Base-by-base conservation (phyloP, 108 stramenopile species). In the Stephanodiscus minutulus region DNA sequence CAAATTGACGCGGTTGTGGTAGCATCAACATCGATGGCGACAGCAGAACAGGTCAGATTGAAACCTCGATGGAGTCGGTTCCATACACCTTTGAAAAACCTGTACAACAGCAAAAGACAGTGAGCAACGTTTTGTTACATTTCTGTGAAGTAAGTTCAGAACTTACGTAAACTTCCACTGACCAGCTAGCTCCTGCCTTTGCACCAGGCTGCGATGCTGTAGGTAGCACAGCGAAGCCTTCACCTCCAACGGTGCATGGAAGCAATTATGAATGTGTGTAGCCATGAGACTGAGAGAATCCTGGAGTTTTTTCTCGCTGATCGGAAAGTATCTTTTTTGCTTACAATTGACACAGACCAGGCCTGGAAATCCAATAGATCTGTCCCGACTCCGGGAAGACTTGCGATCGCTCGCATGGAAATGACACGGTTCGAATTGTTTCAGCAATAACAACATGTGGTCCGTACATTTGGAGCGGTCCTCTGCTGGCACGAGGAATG, bases 231-330 rank as follows among this genome's bases (percentile, higher is more conserved):
- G 70, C 3, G 90, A 91, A 15, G 90, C 86, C 63, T 87, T 86
- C 37, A 94, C 76, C 11, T 77, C 49, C 58, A 82, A 79, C 27
- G 93, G 93, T 18, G 87, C 88, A 25, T 83, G 77, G 27, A 70
- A 66, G 69, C 93, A 94, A 1, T 76, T 74, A 3, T 78, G 48
- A 5, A 91, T 60, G 60, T 94, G 90, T 13, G 84, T 65, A 44
- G 64, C 73, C 58, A 94, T 75, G 0, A 89, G 84, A 69, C 90
- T 88, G 36, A 78, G 81, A 11, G 93, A 91, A 70, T 91, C 93
- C n/a, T 86, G 85, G 27, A 94, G 67, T 65, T 91, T 91, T 79
- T 91, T 94, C 12, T 89, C 87, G 12, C 88, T 85, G 17, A 91
- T 77, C 9, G 93, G 93, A 66, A 94, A 94, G 52, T 91, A 94